phyloP scores from a whole-genome alignment of 2,329 filamentous ascomycete species.

The Colletotrichum cereale region DNA sequence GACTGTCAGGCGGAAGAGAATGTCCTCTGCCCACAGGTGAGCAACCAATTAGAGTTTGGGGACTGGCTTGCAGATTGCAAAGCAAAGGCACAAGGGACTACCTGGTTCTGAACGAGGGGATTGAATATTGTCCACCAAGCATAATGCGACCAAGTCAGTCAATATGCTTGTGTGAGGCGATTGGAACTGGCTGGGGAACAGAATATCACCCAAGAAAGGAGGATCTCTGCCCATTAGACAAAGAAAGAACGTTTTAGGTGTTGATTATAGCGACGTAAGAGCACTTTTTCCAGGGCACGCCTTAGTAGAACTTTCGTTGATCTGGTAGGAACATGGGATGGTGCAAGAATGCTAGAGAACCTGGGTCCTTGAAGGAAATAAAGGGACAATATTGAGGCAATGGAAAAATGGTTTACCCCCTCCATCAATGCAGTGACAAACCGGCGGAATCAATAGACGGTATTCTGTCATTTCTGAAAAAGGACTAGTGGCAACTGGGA shows the following conservation, averaged over 20 bases:
- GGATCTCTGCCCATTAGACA: too few relatives aligned
- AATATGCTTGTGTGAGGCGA: neutral
- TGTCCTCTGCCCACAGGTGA: neutral
- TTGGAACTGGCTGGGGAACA: neutral
- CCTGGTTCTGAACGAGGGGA: neutral
- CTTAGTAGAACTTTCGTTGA: too few relatives aligned
- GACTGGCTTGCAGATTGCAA: neutral
- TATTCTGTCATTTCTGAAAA: neutral
- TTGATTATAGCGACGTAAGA: neutral
- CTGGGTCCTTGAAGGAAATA: neutral
- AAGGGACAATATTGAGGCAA: neutral
- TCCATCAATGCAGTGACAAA: conserved; percentile 4
- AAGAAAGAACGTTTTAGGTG: too few relatives aligned
- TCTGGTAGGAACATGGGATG: neutral
- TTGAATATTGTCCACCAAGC: neutral
- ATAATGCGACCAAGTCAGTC: neutral
- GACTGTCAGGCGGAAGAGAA: neutral
- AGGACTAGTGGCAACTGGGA: neutral
- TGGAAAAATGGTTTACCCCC: neutral
- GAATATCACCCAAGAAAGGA: neutral
- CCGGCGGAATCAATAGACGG: neutral
- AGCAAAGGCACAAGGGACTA: conserved; percentile 4
- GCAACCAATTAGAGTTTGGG: conserved; percentile 2
- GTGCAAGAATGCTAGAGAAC: neutral
- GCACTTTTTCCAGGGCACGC: too few relatives aligned